Evolutionary conservation across 2,329 filamentous ascomycete species (phyloP).

Genomic region (Chalaropsis thielavioides): DNA sequence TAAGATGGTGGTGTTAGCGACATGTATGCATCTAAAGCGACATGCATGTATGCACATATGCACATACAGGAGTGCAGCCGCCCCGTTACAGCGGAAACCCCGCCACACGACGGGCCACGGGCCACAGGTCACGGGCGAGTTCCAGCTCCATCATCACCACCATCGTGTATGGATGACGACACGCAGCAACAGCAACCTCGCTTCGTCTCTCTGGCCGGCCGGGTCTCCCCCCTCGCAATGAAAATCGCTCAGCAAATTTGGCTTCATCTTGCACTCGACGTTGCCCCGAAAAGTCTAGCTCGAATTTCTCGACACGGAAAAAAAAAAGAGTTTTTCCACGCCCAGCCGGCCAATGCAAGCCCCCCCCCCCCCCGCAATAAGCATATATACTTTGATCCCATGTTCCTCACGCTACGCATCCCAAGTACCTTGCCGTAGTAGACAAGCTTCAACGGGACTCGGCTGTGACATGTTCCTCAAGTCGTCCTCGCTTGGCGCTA

Average conservation of each 20-base stretch:
- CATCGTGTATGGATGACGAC: background rate
- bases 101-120: background rate
- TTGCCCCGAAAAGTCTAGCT: background rate
- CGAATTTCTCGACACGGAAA: too few relatives aligned
- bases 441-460: conserved; percentile 1
- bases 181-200: background rate
- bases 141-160: background rate
- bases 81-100: background rate
- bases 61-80: too few relatives aligned
- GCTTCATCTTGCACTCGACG: background rate
- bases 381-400: conserved; percentile 5
- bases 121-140: background rate
- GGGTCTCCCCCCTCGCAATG: background rate
- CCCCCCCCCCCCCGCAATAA: background rate
- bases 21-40: too few relatives aligned
- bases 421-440: conserved; percentile 7
- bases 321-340: background rate
- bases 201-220: background rate
- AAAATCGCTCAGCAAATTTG: conserved; percentile 4
- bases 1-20: too few relatives aligned
- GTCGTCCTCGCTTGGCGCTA: background rate
- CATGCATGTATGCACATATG: too few relatives aligned
- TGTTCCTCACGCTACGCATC: background rate
- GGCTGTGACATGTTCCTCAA: conserved; percentile 5
- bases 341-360: background rate